Evolutionary conservation across 1,284 basidiomycete species (phyloP).

Genomic region (Ustilago lituana): DNA sequence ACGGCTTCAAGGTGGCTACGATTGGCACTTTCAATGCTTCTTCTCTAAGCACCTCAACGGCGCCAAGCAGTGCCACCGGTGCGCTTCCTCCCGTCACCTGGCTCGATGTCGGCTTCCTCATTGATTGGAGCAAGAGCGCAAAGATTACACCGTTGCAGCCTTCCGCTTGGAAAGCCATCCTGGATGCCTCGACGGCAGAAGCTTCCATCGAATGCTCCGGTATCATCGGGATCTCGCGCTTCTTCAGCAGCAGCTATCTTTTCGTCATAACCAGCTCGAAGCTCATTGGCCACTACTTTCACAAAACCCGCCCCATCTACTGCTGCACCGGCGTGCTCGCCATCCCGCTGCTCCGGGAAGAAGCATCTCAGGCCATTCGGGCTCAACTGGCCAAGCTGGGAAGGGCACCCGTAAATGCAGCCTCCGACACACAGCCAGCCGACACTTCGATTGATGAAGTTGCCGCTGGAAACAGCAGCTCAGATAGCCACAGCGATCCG

Average conservation of each 20-base stretch:
- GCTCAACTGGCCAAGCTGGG: conserved; percentile 23
- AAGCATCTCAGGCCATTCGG: conserved; percentile 35
- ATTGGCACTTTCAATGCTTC: conserved; percentile 21
- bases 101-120: conserved; percentile 36
- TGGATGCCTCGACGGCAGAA: conserved; percentile 15
- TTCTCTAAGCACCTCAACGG: conserved; percentile 5
- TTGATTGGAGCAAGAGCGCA: conserved; percentile 43
- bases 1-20: conserved; percentile 40
- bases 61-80: conserved; percentile 5
- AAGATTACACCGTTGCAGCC: conserved; percentile 26
- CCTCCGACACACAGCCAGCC: neutral
- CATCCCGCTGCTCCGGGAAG: conserved; percentile 48
- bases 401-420: neutral
- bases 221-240: conserved; percentile 44
- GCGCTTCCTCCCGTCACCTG: conserved; percentile 17
- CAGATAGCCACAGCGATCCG: conserved; percentile 31
- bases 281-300: conserved; percentile 53
- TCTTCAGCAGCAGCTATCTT: conserved; percentile 60
- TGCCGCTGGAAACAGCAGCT: conserved; percentile 13
- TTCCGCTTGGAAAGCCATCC: conserved; percentile 14
- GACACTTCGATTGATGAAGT: conserved; percentile 9
- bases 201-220: conserved; percentile 39
- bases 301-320: conserved; percentile 50
- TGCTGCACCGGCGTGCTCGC: conserved; percentile 52
- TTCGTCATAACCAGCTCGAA: conserved; percentile 57